A percentile compares a stretch with the other conserved stretches of the same genome.
These are phyloP conservation scores for Passalora sequoiae DNA, from an alignment of 2,329 filamentous ascomycete genomes.

Conservation along the genomic window DNA sequence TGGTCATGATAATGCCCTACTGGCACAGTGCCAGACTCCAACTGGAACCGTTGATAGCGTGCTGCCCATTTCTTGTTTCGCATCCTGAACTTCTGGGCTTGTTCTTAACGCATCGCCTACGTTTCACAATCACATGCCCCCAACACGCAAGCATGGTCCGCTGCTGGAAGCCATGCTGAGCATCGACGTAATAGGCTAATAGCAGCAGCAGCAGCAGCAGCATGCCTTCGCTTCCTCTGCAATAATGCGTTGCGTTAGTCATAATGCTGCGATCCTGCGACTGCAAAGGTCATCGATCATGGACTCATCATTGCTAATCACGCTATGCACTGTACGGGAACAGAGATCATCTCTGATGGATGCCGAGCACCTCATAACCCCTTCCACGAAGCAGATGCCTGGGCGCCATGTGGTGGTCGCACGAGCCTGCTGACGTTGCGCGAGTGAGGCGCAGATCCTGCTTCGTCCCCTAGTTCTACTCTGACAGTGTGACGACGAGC, in stretches of 20 bases:
- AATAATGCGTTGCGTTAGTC: too few relatives aligned
- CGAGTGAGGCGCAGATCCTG: conserved; percentile 11
- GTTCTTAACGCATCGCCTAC: too few relatives aligned
- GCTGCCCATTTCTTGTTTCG: neutral
- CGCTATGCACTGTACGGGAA: neutral
- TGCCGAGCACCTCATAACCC: too few relatives aligned
- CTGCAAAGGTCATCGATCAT: neutral
- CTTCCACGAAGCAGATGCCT: neutral
- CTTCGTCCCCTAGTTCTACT: neutral
- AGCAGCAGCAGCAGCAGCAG: too few relatives aligned
- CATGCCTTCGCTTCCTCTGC: too few relatives aligned
- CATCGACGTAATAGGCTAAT: too few relatives aligned
- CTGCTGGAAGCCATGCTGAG: too few relatives aligned
- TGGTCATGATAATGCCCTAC: neutral
- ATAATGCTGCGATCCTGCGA: too few relatives aligned
- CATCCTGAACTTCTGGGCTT: too few relatives aligned
- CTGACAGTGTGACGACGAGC: too few relatives aligned
- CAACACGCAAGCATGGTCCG: neutral
- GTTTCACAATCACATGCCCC: neutral
- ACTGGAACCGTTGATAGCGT: too few relatives aligned
- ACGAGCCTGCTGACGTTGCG: conserved; percentile 14
- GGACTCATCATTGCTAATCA: neutral
- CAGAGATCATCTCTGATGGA: neutral
- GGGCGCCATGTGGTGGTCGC: conserved; percentile 8
- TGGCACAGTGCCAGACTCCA: too few relatives aligned